Percentiles rank a stretch among this genome's conserved stretches.
Conservation (phyloP, 345 rosid species). For the Populus alba region DNA sequence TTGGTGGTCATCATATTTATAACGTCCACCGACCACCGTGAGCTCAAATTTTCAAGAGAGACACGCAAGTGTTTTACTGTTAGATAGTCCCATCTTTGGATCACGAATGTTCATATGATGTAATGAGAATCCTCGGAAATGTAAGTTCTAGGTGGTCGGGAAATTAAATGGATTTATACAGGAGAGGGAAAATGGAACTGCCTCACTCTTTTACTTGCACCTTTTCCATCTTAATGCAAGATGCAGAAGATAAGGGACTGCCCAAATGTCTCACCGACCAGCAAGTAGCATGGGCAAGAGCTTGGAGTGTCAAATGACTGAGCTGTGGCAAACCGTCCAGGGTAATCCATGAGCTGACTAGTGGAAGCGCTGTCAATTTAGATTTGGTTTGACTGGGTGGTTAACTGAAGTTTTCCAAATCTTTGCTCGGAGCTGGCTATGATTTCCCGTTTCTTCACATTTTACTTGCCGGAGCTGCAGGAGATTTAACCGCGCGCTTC, state of each 20-base stretch:
- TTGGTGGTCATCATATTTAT: slow-evolving; percentile 5
- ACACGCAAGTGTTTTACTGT: background rate
- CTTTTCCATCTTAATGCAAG: background rate
- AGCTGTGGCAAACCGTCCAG: background rate
- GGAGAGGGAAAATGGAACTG: background rate
- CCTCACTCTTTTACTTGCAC: background rate
- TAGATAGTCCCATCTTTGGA: background rate
- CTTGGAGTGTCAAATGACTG: background rate
- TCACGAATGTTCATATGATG: background rate
- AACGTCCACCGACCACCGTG: background rate
- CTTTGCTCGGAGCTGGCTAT: background rate
- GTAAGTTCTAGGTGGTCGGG: background rate
- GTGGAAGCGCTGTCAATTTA: background rate
- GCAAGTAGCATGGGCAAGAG: background rate
- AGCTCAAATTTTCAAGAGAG: background rate
- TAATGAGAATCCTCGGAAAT: background rate
- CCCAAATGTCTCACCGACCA: background rate
- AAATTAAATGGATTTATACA: background rate
- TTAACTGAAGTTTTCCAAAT: background rate
- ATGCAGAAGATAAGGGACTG: background rate
- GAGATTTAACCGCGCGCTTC: background rate
- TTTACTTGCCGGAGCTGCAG: no score
- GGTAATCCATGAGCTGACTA: background rate
- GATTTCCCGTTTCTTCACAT: background rate
- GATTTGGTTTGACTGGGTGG: no score